Base-by-base conservation (phyloP, 768 basidiomycete genomes). In the Rhodotorula kratochvilovae region DNA sequence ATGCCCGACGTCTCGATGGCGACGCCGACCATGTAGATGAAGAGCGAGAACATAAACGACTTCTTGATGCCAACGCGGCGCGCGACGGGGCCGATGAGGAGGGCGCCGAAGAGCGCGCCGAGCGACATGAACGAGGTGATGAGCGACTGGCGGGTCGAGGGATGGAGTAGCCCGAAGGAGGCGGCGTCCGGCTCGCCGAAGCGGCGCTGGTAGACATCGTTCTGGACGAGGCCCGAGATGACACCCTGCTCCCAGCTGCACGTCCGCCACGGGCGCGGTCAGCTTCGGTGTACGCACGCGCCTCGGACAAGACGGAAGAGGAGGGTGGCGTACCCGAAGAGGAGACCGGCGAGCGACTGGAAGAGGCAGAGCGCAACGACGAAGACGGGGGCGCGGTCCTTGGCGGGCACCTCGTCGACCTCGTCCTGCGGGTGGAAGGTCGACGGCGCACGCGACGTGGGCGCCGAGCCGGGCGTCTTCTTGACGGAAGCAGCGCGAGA, bases 91-190 rank as follows among this genome's bases (percentile, higher is more conserved):
- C 60, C 56, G 53, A 68, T 68, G 25, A 63, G 51, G 46, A 73
- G 68, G 8, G 72, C 68, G 36, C 72, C 72, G 43, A 73, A 63
- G 29, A 73, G 68, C 0, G 72, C 72, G 29, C 72, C 72, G 65
- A 73, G 72, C 5, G 67, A 63, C 72, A 69, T 66, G 62, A 73
- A 73, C 17, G 65, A 66, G 19, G 72, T 70, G 62, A 73, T 73
- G 61, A 73, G 61, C n/a, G 72, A 73, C 50, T 70, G 72, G 31
- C 72, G 72, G 35, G 72, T 70, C 35, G 72, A 70, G 68, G 68
- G 39, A 73, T 43, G 15, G 57, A 48, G 72, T 53, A 73, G 19
- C 72, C 72, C 13, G 68, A 45, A 0, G 68, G 15, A 19, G 68
- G 66, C 8, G 57, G 31, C 12, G n/a, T 73, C 72, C 13, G 58